Conservation (phyloP, 257 asterid species). For the Fraxinus excelsior region DNA sequence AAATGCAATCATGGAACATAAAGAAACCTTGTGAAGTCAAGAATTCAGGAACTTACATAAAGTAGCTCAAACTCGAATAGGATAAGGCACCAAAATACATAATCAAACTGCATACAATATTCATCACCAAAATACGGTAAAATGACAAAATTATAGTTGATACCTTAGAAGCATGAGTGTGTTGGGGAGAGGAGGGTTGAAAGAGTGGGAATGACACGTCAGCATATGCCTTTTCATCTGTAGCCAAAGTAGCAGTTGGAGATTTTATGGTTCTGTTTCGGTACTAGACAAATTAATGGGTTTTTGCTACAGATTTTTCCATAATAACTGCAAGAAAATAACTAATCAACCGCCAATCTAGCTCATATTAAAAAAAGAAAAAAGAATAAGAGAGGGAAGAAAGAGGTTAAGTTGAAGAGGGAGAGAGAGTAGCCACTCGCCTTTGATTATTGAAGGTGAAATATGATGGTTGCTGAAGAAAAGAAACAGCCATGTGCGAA, state of each 20-base stretch:
- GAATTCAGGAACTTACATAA: neutral
- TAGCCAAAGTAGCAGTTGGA: conserved; percentile 31
- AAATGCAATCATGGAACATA: neutral
- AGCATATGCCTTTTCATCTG: conserved; percentile 35
- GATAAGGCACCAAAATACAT: neutral
- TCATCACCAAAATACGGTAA: neutral
- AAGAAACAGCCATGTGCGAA: conserved; percentile 34
- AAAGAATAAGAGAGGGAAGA: too few species aligned
- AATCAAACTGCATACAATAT: neutral
- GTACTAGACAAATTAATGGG: conserved; percentile 25
- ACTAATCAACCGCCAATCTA: neutral
- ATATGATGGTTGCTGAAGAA: conserved; percentile 35
- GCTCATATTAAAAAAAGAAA: neutral
- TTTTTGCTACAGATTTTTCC: conserved; percentile 32
- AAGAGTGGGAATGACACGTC: conserved; percentile 60
- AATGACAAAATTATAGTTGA: neutral
- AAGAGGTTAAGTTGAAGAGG: conserved; percentile 4
- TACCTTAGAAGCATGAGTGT: conserved; percentile 78
- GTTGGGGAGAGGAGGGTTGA: conserved; percentile 40
- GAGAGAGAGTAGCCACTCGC: conserved; percentile 25
- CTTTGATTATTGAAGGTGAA: conserved; percentile 30
- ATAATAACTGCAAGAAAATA: conserved; percentile 28
- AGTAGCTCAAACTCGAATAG: neutral
- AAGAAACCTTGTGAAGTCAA: neutral
- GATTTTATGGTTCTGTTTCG: conserved; percentile 35